Evolutionary conservation across 108 stramenopile genomes (phyloP).

Genomic region (Fistulifera solaris): DNA sequence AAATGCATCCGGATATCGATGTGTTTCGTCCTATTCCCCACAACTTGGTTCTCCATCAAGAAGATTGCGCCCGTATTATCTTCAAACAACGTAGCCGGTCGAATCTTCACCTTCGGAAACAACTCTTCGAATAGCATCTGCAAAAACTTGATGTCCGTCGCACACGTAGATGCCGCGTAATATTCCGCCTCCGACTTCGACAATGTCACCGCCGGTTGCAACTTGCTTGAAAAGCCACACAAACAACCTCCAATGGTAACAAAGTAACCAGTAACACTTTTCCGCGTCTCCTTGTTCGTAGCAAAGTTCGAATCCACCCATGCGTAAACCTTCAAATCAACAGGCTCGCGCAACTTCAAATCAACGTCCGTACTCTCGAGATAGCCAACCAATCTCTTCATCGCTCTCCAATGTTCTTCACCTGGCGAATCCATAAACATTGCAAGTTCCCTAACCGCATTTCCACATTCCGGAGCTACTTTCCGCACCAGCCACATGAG

Average conservation of each 20-base stretch:
- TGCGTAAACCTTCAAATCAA: neutral
- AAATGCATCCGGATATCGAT: constrained; percentile 10
- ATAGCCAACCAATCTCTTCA: constrained; percentile 11
- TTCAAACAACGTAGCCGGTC: constrained; percentile 11
- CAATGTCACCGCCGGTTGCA: constrained; percentile 5
- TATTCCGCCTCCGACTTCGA: constrained; percentile 13
- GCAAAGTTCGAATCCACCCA: constrained; percentile 6
- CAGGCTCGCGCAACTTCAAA: constrained; percentile 8
- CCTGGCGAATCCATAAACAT: constrained; percentile 6
- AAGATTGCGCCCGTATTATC: constrained; percentile 22
- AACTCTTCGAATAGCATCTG: constrained; percentile 17
- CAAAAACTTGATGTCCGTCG: constrained; percentile 14
- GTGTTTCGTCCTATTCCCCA: constrained; percentile 23
- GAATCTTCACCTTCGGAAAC: no score
- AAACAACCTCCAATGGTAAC: constrained; percentile 16
- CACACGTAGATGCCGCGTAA: constrained; percentile 3
- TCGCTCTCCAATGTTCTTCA: constrained; percentile 11
- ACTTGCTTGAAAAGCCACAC: neutral
- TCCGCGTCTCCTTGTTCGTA: neutral
- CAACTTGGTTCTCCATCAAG: constrained; percentile 13
- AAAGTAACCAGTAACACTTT: neutral
- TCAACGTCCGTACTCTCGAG: constrained; percentile 2
- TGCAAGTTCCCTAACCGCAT: constrained; percentile 7
- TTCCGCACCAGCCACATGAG: constrained; percentile 11
- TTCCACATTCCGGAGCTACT: constrained; percentile 7